Conservation (phyloP, 163 green algal species). For the Scenedesmus sp. region DNA sequence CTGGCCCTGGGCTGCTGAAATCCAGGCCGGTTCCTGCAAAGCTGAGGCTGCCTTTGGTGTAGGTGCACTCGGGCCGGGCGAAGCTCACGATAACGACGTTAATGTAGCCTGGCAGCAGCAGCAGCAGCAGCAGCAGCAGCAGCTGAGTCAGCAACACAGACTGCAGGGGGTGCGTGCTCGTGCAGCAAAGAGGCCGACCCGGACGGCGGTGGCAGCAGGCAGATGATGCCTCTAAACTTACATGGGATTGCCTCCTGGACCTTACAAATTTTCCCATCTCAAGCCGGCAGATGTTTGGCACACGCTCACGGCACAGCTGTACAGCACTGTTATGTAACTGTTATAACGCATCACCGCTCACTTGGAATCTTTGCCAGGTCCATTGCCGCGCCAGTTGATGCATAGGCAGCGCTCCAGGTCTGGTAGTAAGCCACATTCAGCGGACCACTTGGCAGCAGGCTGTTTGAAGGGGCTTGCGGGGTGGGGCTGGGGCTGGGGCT, state of each 20-base stretch:
- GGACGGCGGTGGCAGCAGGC: background rate
- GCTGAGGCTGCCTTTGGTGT: slow-evolving; percentile 28
- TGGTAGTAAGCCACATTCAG: slow-evolving; percentile 47
- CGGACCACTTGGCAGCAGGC: slow-evolving; percentile 5
- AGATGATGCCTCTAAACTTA: too few species aligned
- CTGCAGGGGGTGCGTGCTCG: too few species aligned
- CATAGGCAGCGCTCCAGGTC: slow-evolving; percentile 35
- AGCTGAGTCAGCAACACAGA: too few species aligned
- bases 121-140: slow-evolving; percentile 20
- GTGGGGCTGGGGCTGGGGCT: background rate
- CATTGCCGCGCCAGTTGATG: slow-evolving; percentile 3
- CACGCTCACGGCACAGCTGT: background rate
- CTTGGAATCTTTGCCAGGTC: slow-evolving; percentile 48
- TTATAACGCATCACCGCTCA: slow-evolving; percentile 7
- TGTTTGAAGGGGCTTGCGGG: background rate
- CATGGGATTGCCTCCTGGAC: background rate
- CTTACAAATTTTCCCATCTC: background rate
- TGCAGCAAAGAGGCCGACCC: too few species aligned
- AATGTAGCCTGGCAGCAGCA: slow-evolving; percentile 14
- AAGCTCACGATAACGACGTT: slow-evolving; percentile 41
- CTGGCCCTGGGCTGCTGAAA: background rate
- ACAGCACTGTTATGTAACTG: background rate
- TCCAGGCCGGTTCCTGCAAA: slow-evolving; percentile 40
- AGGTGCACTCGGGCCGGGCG: slow-evolving; percentile 40
- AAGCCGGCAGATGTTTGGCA: background rate